Evolutionary conservation across 2,329 filamentous ascomycete genomes (phyloP), one percentile per base, ranked within the genome.

Genomic region (Bipolaris cookei): DNA sequence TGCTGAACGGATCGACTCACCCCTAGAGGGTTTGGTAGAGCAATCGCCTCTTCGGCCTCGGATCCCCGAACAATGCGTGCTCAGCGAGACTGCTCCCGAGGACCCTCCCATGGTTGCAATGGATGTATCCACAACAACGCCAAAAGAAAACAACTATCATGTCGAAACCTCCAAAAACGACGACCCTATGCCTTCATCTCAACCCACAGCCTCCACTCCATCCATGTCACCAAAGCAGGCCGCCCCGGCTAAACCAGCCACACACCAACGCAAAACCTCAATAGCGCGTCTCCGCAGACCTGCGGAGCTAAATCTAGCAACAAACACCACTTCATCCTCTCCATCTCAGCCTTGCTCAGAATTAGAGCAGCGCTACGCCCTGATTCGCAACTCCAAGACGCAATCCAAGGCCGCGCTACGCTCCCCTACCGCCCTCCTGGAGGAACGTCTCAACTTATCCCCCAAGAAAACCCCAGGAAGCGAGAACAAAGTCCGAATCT

Each of bases 361-460:
- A 47, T 71, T 75, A 20, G 71, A 75, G 35, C 52, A 66, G 48
- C 69, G 71, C 1, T 69, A 65, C 51, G 70, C 70, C 18, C 25
- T 74, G 7, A 70, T 75, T 23, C 70, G 71, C 6, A 73, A 74
- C 43, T 73, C 71, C 7, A 66, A 66, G 25, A 69, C 69, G 3
- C 67, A 65, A 16, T 66, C 64, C 0, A 71, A 67, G 58, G 71
- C 69, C 2, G 64, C 70, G 1, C 51, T 75, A 14, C 67, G 69
- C 3, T 75, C 73, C 1, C 71, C 73, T 1, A 74, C 72, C n/a
- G 58, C 69, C 38, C 63, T 75, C 0, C 51, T 75, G 0, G 60
- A 70, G 6, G 66, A 75, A 11, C 67, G 73, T 0, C 43, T 75
- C 8, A 70, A 70, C 28, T 60, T 70, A 43, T 59, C 64, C 10